Evolutionary conservation across 1,284 basidiomycete genomes (phyloP), one percentile per base, ranked within the genome.

Genomic region (Cystobasidium sp.): DNA sequence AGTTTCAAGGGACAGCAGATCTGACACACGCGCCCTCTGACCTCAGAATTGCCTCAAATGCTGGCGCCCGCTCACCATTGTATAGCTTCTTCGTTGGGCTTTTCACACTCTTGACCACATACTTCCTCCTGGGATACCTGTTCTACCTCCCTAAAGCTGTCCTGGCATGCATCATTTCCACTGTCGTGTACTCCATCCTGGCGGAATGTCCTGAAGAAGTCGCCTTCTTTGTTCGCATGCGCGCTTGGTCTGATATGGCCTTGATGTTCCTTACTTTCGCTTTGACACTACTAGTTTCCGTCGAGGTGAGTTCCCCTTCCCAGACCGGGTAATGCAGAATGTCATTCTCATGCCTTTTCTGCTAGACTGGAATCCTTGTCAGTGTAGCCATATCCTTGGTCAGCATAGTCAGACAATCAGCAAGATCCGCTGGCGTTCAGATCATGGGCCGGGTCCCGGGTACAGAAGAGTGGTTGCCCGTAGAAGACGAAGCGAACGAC

Each of bases 11-110:
- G 18, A 59, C 20, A 47, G n/a, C 51, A 51, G 56, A 4, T 39
- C 22, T 39, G 18, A 61, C 24, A 39, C 44, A 49, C 31, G 20
- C 8, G 41, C 52, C 58, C 16, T 56, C 7, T 22, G 91, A 91
- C 76, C 91, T 91, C 8, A 87, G 91, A 56, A 88, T 96, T 62
- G 94, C 94, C 79, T 93, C 89, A 6, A 90, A 92, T 76, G 88
- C 92, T 12, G 94, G 94, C 20, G 92, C 88, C 6, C 86, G 91
- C 18, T 92, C 93, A 1, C 94, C 95, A 80, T 90, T 97, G 88
- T 88, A 93, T 12, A 91, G 91, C 0, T 83, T 97, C 47, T 85
- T 96, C 51, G 91, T 91, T 64, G 89, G 91, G 0, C 83, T 81
- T 0, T 82, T 93, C 31, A 88, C 96, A 10, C 84, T 97, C 14